phyloP scores from a whole-genome alignment of 2,329 filamentous ascomycete species.

The Epichloe coenophiala region DNA sequence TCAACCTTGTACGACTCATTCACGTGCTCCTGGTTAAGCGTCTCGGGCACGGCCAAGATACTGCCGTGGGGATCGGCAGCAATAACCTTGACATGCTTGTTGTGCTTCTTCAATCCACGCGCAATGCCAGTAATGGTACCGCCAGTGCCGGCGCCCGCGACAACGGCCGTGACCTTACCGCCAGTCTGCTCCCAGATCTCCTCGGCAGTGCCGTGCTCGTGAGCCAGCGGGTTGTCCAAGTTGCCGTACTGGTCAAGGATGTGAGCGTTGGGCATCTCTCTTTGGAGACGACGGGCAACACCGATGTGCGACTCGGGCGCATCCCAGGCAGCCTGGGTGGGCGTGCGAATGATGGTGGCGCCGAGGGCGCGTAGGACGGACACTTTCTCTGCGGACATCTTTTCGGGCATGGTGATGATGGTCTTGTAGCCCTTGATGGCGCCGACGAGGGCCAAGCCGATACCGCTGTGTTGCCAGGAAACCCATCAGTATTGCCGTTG shows the following conservation, averaged over 20 bases:
- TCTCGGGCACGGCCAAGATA: conserved; percentile 70
- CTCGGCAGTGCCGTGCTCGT: conserved; percentile 88
- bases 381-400: conserved; percentile 98
- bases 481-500: neutral
- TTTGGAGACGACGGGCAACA: conserved; percentile 76
- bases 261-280: conserved; percentile 92
- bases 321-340: conserved; percentile 90
- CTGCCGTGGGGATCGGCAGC: conserved; percentile 88
- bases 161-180: conserved; percentile 67
- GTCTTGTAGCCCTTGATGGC: conserved; percentile 97
- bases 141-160: conserved; percentile 89
- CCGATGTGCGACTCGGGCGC: conserved; percentile 94
- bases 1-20: conserved; percentile 95
- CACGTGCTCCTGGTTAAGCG: conserved; percentile 63
- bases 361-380: conserved; percentile 85
- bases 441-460: conserved; percentile 83
- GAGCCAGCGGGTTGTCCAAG: conserved; percentile 77
- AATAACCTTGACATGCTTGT: conserved; percentile 70
- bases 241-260: conserved; percentile 97
- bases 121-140: conserved; percentile 90
- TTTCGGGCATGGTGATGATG: conserved; percentile 96
- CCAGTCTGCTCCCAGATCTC: conserved; percentile 90
- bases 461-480: conserved; percentile 41
- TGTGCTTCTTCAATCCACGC: conserved; percentile 76
- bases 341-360: conserved; percentile 94